These are phyloP conservation scores for Fusarium armeniacum DNA, from an alignment of 2,329 filamentous ascomycete genomes.

Conservation along the genomic window DNA sequence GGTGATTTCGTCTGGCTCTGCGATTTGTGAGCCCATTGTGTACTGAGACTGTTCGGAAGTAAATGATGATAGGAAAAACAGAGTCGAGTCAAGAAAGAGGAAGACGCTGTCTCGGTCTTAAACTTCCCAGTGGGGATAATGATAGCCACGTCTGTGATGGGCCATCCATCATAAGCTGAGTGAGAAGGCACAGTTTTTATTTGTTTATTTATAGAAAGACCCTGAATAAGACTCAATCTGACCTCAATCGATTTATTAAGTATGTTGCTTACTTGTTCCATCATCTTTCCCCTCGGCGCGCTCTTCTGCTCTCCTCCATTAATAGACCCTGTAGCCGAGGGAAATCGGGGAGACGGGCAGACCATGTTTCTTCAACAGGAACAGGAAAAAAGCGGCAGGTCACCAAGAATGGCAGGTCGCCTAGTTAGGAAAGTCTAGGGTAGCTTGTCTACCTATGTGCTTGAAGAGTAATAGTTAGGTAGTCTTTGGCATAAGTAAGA, in stretches of 20 bases:
- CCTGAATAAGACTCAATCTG: constrained; percentile 6
- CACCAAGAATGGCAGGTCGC: constrained; percentile 26
- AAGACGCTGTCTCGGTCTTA: constrained; percentile 9
- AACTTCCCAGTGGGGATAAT: constrained; percentile 20
- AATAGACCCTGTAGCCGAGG: not conserved
- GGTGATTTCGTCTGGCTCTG: constrained; percentile 64
- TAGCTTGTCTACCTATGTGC: not conserved
- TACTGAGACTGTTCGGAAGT: not conserved
- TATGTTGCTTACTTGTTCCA: not conserved
- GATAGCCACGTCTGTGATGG: constrained; percentile 15
- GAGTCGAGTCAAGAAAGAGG: not conserved
- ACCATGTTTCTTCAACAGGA: constrained; percentile 19
- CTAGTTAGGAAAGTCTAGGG: constrained; percentile 25
- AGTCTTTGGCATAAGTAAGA: not conserved
- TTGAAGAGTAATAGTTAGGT: not conserved
- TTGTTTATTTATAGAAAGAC: constrained; percentile 2
- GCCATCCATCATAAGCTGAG: constrained; percentile 27
- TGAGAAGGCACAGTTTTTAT: constrained; percentile 20
- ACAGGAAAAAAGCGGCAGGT: constrained; percentile 1
- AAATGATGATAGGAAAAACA: not conserved
- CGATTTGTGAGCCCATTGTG: constrained; percentile 55
- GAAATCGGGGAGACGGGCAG: constrained; percentile 4
- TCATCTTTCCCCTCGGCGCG: not conserved
- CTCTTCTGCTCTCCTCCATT: not conserved
- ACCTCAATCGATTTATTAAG: not conserved